phyloP scores from a whole-genome alignment of 805 yeast species.

The Jamesozyma piceae region DNA sequence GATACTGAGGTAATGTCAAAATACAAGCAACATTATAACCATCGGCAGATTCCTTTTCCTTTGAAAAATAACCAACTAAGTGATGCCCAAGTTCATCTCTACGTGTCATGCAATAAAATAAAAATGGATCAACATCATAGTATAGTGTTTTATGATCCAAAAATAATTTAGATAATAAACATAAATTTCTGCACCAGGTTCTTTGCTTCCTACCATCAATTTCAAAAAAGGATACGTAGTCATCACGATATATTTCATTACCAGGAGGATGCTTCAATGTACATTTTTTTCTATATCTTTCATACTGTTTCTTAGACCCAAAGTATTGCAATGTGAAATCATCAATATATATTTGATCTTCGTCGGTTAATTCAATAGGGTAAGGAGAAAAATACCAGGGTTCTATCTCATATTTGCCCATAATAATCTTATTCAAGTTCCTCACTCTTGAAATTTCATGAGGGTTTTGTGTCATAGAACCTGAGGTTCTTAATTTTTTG shows the following conservation, averaged over 20 bases:
- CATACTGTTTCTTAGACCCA: conserved; percentile 83
- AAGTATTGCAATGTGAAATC: conserved; percentile 85
- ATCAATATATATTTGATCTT: conserved; percentile 80
- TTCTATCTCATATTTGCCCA: conserved; percentile 87
- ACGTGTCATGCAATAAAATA: conserved; percentile 91
- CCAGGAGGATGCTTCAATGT: conserved; percentile 96
- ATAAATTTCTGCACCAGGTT: conserved; percentile 93
- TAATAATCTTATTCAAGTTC: conserved; percentile 64
- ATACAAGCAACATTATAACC: conserved; percentile 96
- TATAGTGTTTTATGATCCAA: conserved; percentile 93
- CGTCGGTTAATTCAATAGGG: conserved; percentile 89
- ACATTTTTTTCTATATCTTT: conserved; percentile 80
- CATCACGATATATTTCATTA: conserved; percentile 91
- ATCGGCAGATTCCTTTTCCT: conserved; percentile 94
- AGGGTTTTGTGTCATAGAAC: conserved; percentile 90
- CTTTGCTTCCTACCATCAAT: conserved; percentile 94
- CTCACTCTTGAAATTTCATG: conserved; percentile 85
- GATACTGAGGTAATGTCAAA: conserved; percentile 90
- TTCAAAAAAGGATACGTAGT: conserved; percentile 87
- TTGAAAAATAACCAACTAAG: conserved; percentile 91
- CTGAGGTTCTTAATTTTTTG: conserved; percentile 84
- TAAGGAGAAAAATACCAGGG: conserved; percentile 99
- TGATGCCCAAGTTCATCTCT: conserved; percentile 90
- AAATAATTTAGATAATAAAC: conserved; percentile 81
- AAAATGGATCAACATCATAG: conserved; percentile 95